phyloP scores from a whole-genome alignment of 805 yeast genomes.

The Kodamaea jinghongensis region DNA sequence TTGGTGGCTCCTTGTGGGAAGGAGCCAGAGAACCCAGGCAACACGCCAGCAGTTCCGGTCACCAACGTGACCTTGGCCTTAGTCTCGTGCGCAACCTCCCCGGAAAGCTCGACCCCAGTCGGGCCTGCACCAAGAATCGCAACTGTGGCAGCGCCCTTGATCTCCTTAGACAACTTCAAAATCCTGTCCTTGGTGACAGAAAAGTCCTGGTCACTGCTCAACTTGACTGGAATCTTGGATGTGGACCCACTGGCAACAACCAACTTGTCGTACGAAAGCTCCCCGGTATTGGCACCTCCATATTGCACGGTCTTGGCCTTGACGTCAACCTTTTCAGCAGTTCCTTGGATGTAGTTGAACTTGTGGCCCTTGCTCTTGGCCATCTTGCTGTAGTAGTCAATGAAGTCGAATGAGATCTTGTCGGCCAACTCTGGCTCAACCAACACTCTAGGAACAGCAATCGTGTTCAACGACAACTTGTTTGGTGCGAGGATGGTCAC shows the following conservation, averaged over 20 bases:
- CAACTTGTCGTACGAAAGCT: constrained; percentile 26
- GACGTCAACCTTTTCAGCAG: constrained; percentile 25
- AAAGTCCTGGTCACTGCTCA: constrained; percentile 16
- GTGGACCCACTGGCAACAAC: constrained; percentile 35
- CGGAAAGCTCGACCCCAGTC: constrained; percentile 37
- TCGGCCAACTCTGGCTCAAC: constrained; percentile 22
- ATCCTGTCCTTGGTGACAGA: constrained; percentile 15
- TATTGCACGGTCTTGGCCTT: constrained; percentile 18
- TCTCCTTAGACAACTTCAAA: constrained; percentile 13
- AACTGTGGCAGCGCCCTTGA: constrained; percentile 23
- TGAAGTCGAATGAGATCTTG: constrained; percentile 18
- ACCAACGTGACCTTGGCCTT: constrained; percentile 22
- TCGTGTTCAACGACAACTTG: constrained; percentile 22
- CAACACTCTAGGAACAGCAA: constrained; percentile 33
- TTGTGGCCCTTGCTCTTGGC: constrained; percentile 14
- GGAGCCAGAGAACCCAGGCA: constrained; percentile 15
- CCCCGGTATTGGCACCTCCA: constrained; percentile 9
- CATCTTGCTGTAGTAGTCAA: constrained; percentile 15
- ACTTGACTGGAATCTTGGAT: constrained; percentile 22
- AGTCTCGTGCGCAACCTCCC: constrained; percentile 29
- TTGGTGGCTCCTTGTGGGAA: constrained; percentile 13
- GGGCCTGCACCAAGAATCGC: constrained; percentile 39
- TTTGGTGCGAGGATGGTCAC: constrained; percentile 28
- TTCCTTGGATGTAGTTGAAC: constrained; percentile 22
- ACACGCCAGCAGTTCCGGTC: constrained; percentile 23